Evolutionary conservation across 306 rosid species (phyloP).

Genomic region (Prunus persica): Prunus_persica_NCBIv2 NC_034010.1:723501-724000

Average conservation of each 20-base stretch:
- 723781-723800: slow-evolving; percentile 16
- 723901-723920: slow-evolving; percentile 98
- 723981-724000: slow-evolving; percentile 38
- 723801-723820: slow-evolving; percentile 9
- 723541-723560: neutral
- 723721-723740: neutral
- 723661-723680: slow-evolving; percentile 97
- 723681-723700: slow-evolving; percentile 98
- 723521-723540: neutral
- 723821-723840: slow-evolving; percentile 10
- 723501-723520: neutral
- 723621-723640: slow-evolving; percentile 91
- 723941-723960: slow-evolving; percentile 91
- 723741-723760: slow-evolving; percentile 11
- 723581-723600: slow-evolving; percentile 99
- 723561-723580: slow-evolving; percentile 64
- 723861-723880: slow-evolving; percentile 93
- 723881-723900: slow-evolving; percentile 99
- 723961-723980: slow-evolving; percentile 88
- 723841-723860: slow-evolving; percentile 95
- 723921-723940: slow-evolving; percentile 90
- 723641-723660: slow-evolving; percentile 93
- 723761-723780: slow-evolving; percentile 20
- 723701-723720: slow-evolving; percentile 60
- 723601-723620: slow-evolving; percentile 97